phyloP scores from a whole-genome alignment of 352 stramenopile genomes.

The Thalassiosira mediterranea region DNA sequence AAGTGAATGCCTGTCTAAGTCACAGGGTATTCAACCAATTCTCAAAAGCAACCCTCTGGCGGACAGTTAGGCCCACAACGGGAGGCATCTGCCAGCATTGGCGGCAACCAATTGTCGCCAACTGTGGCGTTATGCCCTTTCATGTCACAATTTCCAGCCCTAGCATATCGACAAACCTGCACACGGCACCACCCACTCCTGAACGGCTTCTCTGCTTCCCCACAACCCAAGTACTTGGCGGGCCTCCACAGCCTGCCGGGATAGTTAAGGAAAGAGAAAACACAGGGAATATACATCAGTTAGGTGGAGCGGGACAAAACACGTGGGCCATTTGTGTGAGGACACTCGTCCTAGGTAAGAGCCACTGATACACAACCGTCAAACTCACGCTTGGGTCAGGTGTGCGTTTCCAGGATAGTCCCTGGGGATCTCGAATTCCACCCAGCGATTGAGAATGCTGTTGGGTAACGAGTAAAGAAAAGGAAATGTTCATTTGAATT shows the following conservation, averaged over 20 bases:
- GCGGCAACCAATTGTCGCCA: slow-evolving; percentile 48
- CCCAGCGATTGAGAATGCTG: slow-evolving; percentile 49
- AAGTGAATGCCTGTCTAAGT: too few species aligned
- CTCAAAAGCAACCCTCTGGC: slow-evolving; percentile 46
- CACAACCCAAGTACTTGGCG: slow-evolving; percentile 42
- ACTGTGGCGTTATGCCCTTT: slow-evolving; percentile 35
- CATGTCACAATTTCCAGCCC: slow-evolving; percentile 60
- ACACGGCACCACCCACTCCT: slow-evolving; percentile 40
- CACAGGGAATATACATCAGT: too few species aligned
- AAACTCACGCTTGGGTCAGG: slow-evolving; percentile 39
- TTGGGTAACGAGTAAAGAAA: slow-evolving; percentile 36
- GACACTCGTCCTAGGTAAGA: too few species aligned
- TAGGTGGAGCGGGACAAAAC: too few species aligned
- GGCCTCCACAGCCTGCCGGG: slow-evolving; percentile 48
- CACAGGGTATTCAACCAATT: too few species aligned
- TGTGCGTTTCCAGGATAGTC: slow-evolving; percentile 56
- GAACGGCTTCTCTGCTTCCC: slow-evolving; percentile 23
- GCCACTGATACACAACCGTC: too few species aligned
- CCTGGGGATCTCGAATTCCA: slow-evolving; percentile 50
- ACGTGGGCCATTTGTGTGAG: too few species aligned
- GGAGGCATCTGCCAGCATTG: slow-evolving; percentile 39
- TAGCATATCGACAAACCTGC: slow-evolving; percentile 54
- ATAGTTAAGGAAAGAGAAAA: background rate
- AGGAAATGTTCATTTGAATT: too few species aligned
- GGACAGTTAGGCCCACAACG: slow-evolving; percentile 49